A percentile compares a stretch with the other conserved stretches of the same genome.
Conservation (phyloP, 2,329 filamentous ascomycete genomes). For the Hymenoscyphus salicellus region DNA sequence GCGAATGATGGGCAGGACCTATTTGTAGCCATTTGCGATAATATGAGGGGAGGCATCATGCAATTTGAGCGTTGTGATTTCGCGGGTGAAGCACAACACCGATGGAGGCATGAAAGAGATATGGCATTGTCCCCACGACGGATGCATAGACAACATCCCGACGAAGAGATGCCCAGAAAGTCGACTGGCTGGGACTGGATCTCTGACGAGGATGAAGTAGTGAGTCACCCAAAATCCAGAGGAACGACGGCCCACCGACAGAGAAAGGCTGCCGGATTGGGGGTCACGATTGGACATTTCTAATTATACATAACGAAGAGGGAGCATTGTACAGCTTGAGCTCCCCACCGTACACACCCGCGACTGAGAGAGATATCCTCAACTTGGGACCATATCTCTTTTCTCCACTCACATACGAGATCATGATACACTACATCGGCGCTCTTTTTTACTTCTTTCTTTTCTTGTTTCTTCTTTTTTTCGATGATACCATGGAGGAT, state of each 20-base stretch:
- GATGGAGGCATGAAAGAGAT: neutral
- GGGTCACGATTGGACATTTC: conserved; percentile 21
- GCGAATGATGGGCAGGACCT: conserved; percentile 65
- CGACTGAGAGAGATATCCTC: neutral
- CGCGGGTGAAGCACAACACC: conserved; percentile 26
- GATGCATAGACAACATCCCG: conserved; percentile 3
- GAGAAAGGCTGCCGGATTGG: conserved; percentile 22
- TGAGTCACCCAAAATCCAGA: conserved; percentile 17
- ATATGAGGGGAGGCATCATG: conserved; percentile 57
- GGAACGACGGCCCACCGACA: conserved; percentile 19
- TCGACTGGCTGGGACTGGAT: conserved; percentile 21
- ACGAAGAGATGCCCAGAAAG: neutral
- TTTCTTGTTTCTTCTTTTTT: conserved; percentile 14
- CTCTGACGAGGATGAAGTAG: conserved; percentile 20
- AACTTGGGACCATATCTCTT: conserved; percentile 6
- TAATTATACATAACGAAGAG: conserved; percentile 15
- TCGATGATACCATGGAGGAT: conserved; percentile 21
- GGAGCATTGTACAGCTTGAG: conserved; percentile 17
- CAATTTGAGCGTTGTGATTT: conserved; percentile 36
- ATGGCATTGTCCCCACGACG: conserved; percentile 12
- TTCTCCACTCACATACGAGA: conserved; percentile 14
- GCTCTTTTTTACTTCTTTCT: conserved; percentile 29
- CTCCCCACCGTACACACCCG: neutral
- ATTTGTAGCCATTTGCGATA: conserved; percentile 66
- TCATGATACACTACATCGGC: conserved; percentile 42